A percentile compares a stretch with the other conserved stretches of the same genome.
Evolutionary conservation across 164 flowering plant species (phyloP).

Genomic region (Stephania japonica): DNA sequence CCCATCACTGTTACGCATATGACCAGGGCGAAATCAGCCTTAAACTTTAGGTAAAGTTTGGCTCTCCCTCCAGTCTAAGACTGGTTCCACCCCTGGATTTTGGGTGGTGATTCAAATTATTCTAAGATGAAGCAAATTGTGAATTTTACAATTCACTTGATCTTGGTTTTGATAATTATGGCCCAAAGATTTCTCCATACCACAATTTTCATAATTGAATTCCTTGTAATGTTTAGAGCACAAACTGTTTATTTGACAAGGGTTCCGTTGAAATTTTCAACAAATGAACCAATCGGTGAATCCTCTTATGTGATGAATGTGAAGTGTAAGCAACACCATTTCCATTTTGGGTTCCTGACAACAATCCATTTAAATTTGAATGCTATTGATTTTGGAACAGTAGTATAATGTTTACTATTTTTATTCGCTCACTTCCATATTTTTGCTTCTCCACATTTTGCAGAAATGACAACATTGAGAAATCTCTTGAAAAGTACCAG

Average conservation of each 20-base stretch:
- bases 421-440: not conserved
- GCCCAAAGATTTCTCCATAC: too few species aligned
- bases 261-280: not conserved
- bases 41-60: too few species aligned
- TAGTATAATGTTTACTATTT: not conserved
- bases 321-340: not conserved
- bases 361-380: not conserved
- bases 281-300: not conserved
- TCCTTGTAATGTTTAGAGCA: not conserved
- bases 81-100: too few species aligned
- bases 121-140: too few species aligned
- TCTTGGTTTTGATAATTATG: too few species aligned
- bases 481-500: slow-evolving; percentile 51
- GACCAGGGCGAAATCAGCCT: too few species aligned
- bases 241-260: not conserved
- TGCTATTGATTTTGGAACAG: not conserved
- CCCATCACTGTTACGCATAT: too few species aligned
- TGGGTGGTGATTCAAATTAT: too few species aligned
- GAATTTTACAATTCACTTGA: too few species aligned
- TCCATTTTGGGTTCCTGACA: not conserved
- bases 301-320: not conserved
- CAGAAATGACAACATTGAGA: slow-evolving; percentile 78
- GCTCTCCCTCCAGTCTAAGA: too few species aligned
- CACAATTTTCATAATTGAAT: too few species aligned
- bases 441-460: slow-evolving; percentile 16